A percentile compares a stretch with the other conserved stretches of the same genome.
phyloP scores from a whole-genome alignment of 2,329 filamentous ascomycete genomes.

The Cladophialophora yegresii region DNA sequence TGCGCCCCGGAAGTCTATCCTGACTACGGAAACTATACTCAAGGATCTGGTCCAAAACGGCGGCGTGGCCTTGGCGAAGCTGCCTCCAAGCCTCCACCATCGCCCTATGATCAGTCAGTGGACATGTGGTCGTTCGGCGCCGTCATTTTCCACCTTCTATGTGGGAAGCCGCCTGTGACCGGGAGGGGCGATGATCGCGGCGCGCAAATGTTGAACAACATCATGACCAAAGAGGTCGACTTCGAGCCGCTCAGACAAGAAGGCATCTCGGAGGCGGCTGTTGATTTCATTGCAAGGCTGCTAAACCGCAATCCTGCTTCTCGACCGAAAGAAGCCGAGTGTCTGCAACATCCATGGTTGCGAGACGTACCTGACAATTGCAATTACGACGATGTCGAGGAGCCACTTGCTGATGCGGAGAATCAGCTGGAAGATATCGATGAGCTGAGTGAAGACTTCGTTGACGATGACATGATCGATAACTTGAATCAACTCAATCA shows the following conservation, averaged over 20 bases:
- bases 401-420: slow-evolving; percentile 51
- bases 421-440: slow-evolving; percentile 42
- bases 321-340: slow-evolving; percentile 71
- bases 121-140: slow-evolving; percentile 97
- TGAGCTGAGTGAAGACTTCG: slow-evolving; percentile 40
- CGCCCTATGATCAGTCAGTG: slow-evolving; percentile 84
- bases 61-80: slow-evolving; percentile 55
- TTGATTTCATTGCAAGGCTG: slow-evolving; percentile 77
- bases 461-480: slow-evolving; percentile 33
- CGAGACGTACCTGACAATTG: slow-evolving; percentile 54
- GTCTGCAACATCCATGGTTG: slow-evolving; percentile 77
- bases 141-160: slow-evolving; percentile 85
- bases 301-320: slow-evolving; percentile 75
- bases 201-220: slow-evolving; percentile 72
- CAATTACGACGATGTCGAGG: slow-evolving; percentile 58
- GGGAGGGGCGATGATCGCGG: slow-evolving; percentile 75
- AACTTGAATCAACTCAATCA: slow-evolving; percentile 33
- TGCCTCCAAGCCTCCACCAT: slow-evolving; percentile 46
- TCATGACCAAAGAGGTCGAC: slow-evolving; percentile 78
- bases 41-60: slow-evolving; percentile 53
- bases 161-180: slow-evolving; percentile 75
- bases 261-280: slow-evolving; percentile 65
- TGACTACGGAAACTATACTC: slow-evolving; percentile 67
- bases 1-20: slow-evolving; percentile 97
- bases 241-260: slow-evolving; percentile 61